A percentile compares a stretch with the other conserved stretches of the same genome.
Evolutionary conservation across 106 monocot species (phyloP).

Genomic region (Narthecium ossifragum): DNA sequence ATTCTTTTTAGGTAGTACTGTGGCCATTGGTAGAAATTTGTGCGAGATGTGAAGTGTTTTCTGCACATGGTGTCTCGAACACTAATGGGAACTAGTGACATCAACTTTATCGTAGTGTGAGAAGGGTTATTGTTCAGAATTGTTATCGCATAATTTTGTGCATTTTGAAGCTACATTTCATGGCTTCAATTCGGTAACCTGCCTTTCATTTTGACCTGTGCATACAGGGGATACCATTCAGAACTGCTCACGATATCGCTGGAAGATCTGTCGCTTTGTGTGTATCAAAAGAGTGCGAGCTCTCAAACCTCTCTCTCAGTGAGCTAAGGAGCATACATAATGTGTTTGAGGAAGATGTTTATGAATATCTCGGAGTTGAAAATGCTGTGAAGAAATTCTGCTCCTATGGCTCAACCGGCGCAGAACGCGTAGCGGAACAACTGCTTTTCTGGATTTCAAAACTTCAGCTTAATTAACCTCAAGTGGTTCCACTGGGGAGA

Average conservation of each 20-base stretch:
- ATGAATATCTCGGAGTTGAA: slow-evolving; percentile 74
- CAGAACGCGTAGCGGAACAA: slow-evolving; percentile 70
- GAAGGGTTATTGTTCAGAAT: too few species aligned
- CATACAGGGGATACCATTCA: slow-evolving; percentile 75
- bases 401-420: slow-evolving; percentile 90
- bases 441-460: slow-evolving; percentile 61
- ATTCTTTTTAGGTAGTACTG: too few species aligned
- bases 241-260: slow-evolving; percentile 93
- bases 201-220: too few species aligned
- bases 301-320: slow-evolving; percentile 55
- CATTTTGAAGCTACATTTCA: too few species aligned
- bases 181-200: too few species aligned
- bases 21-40: too few species aligned
- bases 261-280: slow-evolving; percentile 89
- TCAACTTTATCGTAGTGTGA: too few species aligned
- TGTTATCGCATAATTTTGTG: too few species aligned
- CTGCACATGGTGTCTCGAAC: too few species aligned
- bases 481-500: too few species aligned
- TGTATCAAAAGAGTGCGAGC: slow-evolving; percentile 65
- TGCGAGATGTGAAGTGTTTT: too few species aligned
- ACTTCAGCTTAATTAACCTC: slow-evolving; percentile 48
- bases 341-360: slow-evolving; percentile 78
- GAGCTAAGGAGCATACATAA: slow-evolving; percentile 48
- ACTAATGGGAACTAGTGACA: too few species aligned
- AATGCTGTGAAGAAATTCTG: slow-evolving; percentile 75